Percentiles rank a stretch among this genome's conserved stretches.
Evolutionary conservation across 1,284 basidiomycete genomes (phyloP).

Genomic region (Fistulina hepatica): DNA sequence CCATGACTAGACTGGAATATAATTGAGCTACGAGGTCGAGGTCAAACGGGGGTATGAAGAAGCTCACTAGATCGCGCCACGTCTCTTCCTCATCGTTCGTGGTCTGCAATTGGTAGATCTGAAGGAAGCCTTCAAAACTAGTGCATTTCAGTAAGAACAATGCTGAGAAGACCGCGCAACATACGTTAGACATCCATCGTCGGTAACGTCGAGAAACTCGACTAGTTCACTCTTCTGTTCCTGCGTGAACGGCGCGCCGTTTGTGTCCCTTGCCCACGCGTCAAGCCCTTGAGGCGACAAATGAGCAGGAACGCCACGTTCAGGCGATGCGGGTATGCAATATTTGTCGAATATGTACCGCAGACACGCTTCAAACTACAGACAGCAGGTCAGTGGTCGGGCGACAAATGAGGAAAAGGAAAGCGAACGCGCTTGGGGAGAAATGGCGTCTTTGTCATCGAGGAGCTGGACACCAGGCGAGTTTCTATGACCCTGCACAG

Average conservation of each 20-base stretch:
- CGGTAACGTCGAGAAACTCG: conserved; percentile 64
- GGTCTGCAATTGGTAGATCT: conserved; percentile 71
- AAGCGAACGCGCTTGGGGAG: conserved; percentile 8
- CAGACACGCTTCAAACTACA: conserved; percentile 12
- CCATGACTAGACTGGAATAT: conserved; percentile 52
- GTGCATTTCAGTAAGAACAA: background rate
- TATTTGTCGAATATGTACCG: conserved; percentile 15
- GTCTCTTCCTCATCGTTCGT: conserved; percentile 76
- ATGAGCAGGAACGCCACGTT: conserved; percentile 12
- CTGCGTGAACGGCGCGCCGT: conserved; percentile 58
- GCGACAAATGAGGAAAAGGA: background rate
- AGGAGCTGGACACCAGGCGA: conserved; percentile 12
- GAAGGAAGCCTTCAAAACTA: conserved; percentile 68
- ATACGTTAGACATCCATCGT: conserved; percentile 62
- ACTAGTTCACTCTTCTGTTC: conserved; percentile 68
- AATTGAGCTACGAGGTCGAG: conserved; percentile 7
- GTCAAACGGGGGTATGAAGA: conserved; percentile 2
- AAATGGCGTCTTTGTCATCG: conserved; percentile 13
- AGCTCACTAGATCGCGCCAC: conserved; percentile 62
- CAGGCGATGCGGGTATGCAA: background rate
- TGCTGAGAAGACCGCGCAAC: conserved; percentile 19
- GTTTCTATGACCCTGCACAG: conserved; percentile 13
- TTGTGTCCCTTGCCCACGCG: conserved; percentile 65
- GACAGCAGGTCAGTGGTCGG: background rate
- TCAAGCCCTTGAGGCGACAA: conserved; percentile 51